Conservation (phyloP, 1,139 yeast species). For the Wickerhamomyces sp. region DNA sequence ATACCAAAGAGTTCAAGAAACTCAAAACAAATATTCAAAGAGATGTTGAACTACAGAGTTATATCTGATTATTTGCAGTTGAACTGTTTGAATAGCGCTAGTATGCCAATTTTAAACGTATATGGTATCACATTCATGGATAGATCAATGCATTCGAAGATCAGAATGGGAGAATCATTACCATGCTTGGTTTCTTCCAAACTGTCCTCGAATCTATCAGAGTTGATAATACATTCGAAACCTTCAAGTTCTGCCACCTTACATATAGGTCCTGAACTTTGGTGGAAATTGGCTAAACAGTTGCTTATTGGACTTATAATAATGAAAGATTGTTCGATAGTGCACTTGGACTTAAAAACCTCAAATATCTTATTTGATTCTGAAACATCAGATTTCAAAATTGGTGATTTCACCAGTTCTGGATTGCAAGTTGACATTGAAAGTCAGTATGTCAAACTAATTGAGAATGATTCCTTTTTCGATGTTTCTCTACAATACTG, state of each 20-base stretch:
- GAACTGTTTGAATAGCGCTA: conserved; percentile 5
- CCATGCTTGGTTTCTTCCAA: conserved; percentile 29
- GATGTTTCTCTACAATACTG: conserved; percentile 33
- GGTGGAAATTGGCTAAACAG: conserved; percentile 28
- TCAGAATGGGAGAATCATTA: conserved; percentile 21
- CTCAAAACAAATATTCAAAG: conserved; percentile 27
- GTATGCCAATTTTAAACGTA: conserved; percentile 28
- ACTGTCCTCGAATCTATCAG: conserved; percentile 23
- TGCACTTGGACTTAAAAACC: conserved; percentile 35
- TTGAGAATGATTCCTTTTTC: conserved; percentile 19
- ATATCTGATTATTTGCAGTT: conserved; percentile 19
- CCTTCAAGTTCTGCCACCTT: conserved; percentile 9
- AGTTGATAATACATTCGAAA: conserved; percentile 13
- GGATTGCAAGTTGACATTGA: conserved; percentile 14
- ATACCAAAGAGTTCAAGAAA: conserved; percentile 27
- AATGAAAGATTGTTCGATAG: conserved; percentile 22
- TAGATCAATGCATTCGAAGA: conserved; percentile 10
- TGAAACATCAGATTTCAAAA: conserved; percentile 23
- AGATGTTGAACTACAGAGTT: conserved; percentile 22
- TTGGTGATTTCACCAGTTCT: conserved; percentile 35
- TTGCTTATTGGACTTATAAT: conserved; percentile 24
- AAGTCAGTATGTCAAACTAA: conserved; percentile 9
- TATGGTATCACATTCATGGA: conserved; percentile 24
- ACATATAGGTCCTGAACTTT: conserved; percentile 22
- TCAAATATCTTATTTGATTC: conserved; percentile 28